Base-by-base conservation (phyloP, 2,329 filamentous ascomycete genomes). In the Paecilomyces dactylethromorphus region DNA sequence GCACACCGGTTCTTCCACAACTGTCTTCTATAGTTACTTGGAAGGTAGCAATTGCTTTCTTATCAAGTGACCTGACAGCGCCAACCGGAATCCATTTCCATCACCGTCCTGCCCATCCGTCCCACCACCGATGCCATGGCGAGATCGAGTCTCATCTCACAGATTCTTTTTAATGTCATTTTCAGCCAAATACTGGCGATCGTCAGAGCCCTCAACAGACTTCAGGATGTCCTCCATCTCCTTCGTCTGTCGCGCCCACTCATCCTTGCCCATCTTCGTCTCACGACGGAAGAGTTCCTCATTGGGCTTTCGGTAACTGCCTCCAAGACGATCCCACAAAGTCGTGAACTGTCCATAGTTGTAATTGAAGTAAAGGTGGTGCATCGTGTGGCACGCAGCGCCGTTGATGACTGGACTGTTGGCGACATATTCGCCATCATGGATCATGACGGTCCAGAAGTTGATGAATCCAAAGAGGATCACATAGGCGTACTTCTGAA, bases 341-440 rank as follows among this genome's bases (percentile, higher is more conserved):
- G 92, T 96, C 15, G 91, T 94, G 79, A 92, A 97, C 74, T 97
- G 92, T 59, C 92, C 92, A 69, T 96, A 97, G 79, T 96, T 97
- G 82, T 90, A 91, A 78, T 90, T 89, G 80, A 90, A 90, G 76
- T 90, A 90, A 45, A 92, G 76, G 72, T 97, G 93, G 76, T 97
- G 93, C 82, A 92, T 85, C 22, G 89, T 91, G 75, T 97, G 93
- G 81, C 93, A 97, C 29, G 93, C 93, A 12, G 93, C 92, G 56
- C 93, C 93, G 73, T 97, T 97, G 77, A 97, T 86, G 66, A 97
- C 75, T n/a, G 91, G 89, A 69, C 88, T 91, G 77, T 97, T 90
- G 69, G 91, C 88, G 15, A 95, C 85, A 72, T 96, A 97, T 78
- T 97, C 93, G 69, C 93, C 93, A 69, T 97, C 93, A 75, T 97